Conservation (phyloP, 2,329 filamentous ascomycete species). For the Neopestalotiopsis rosae region DNA sequence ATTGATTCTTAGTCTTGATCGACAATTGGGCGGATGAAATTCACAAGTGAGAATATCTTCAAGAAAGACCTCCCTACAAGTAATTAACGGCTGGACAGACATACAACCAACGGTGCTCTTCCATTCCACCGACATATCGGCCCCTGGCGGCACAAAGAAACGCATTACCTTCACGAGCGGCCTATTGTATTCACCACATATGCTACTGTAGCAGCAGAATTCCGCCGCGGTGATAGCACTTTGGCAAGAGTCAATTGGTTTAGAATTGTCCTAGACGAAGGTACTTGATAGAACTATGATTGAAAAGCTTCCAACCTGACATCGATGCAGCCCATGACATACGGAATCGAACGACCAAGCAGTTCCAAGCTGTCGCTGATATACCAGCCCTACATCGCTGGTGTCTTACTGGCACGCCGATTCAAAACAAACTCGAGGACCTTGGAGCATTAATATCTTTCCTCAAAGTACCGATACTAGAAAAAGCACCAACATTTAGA, state of each 20-base stretch:
- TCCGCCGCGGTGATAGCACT: neutral
- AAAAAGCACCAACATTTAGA: neutral
- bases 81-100: neutral
- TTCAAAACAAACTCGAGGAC: slow-evolving; percentile 18
- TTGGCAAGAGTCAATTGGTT: neutral
- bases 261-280: neutral
- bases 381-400: slow-evolving; percentile 4
- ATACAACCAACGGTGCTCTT: neutral
- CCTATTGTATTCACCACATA: neutral
- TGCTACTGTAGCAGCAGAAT: neutral
- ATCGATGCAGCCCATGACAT: neutral
- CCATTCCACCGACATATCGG: neutral
- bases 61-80: neutral
- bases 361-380: slow-evolving; percentile 1
- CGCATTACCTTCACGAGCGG: neutral
- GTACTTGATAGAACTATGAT: neutral
- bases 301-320: no score
- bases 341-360: neutral
- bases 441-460: slow-evolving; percentile 6
- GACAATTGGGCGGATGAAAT: slow-evolving; percentile 2
- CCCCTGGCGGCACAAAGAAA: neutral
- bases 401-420: slow-evolving; percentile 17
- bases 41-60: neutral
- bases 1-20: neutral
- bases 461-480: slow-evolving; percentile 1